Conservation (phyloP, 805 yeast species). For the Candida rishiriensis region DNA sequence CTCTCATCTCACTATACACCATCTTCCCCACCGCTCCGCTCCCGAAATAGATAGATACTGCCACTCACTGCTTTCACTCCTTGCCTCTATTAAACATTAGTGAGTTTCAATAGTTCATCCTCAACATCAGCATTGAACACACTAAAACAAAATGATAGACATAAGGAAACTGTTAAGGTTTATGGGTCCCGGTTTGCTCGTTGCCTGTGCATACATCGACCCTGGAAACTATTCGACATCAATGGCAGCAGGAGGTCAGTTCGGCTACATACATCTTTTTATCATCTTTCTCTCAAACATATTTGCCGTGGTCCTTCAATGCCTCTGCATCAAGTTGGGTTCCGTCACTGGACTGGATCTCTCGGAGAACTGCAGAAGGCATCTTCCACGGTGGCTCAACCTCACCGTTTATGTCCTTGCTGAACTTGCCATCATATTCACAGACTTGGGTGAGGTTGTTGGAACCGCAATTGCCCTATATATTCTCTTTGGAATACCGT, state of each 20-base stretch:
- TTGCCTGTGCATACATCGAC: conserved; percentile 88
- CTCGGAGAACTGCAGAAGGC: conserved; percentile 75
- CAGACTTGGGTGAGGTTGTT: conserved; percentile 91
- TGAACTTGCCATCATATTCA: conserved; percentile 84
- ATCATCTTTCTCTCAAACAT: conserved; percentile 72
- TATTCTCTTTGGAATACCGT: conserved; percentile 70
- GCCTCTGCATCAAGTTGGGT: conserved; percentile 79
- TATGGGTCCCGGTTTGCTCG: conserved; percentile 85
- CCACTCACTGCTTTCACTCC: too few species aligned
- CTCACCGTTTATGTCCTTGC: conserved; percentile 62
- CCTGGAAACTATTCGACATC: conserved; percentile 93
- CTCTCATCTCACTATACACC: too few species aligned
- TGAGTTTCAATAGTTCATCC: too few species aligned
- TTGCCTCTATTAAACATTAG: too few species aligned
- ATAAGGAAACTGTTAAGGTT: conserved; percentile 54
- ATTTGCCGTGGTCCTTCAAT: conserved; percentile 79
- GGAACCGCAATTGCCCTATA: conserved; percentile 87
- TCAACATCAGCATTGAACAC: not conserved
- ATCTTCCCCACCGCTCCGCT: too few species aligned
- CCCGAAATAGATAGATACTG: too few species aligned
- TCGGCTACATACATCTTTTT: conserved; percentile 68
- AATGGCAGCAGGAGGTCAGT: conserved; percentile 82
- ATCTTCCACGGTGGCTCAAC: conserved; percentile 66
- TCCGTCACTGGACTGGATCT: conserved; percentile 86
- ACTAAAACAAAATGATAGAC: conserved; percentile 11